Conservation (phyloP, 192 early-diverging fungal species). For the Coemansia sp. region DNA sequence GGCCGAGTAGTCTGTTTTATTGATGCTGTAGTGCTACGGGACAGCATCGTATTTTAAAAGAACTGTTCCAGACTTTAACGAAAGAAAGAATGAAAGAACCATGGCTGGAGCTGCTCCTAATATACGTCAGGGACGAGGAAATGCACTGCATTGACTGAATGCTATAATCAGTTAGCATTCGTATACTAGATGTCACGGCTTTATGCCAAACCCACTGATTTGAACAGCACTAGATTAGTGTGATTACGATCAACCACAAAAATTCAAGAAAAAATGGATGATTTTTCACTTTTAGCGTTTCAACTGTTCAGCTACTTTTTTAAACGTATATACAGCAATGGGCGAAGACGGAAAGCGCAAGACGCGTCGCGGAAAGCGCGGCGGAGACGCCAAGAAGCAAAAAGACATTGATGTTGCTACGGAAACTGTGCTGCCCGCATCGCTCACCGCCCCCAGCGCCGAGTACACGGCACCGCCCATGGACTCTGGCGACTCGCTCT, state of each 20-base stretch:
- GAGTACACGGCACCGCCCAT: constrained; percentile 20
- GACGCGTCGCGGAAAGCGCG: constrained; percentile 26
- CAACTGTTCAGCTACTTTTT: neutral
- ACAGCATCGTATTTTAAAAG: neutral
- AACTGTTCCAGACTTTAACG: neutral
- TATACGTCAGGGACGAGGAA: too few relatives aligned
- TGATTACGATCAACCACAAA: too few relatives aligned
- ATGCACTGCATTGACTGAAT: too few relatives aligned
- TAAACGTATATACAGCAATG: constrained; percentile 2
- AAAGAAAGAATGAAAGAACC: too few relatives aligned
- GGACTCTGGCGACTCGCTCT: constrained; percentile 8
- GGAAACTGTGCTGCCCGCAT: neutral
- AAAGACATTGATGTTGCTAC: neutral
- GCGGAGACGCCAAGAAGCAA: constrained; percentile 16
- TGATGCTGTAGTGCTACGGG: neutral
- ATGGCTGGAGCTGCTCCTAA: too few relatives aligned
- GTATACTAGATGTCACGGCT: too few relatives aligned
- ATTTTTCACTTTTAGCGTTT: neutral
- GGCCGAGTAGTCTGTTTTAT: neutral
- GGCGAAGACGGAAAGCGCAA: constrained; percentile 17
- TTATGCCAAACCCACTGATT: too few relatives aligned
- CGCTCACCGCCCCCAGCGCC: neutral
- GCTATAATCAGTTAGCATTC: too few relatives aligned
- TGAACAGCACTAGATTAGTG: too few relatives aligned
- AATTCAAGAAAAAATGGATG: too few relatives aligned